phyloP scores from a whole-genome alignment of 176 grass and related monocot genomes.

The Typha latifolia region DNA sequence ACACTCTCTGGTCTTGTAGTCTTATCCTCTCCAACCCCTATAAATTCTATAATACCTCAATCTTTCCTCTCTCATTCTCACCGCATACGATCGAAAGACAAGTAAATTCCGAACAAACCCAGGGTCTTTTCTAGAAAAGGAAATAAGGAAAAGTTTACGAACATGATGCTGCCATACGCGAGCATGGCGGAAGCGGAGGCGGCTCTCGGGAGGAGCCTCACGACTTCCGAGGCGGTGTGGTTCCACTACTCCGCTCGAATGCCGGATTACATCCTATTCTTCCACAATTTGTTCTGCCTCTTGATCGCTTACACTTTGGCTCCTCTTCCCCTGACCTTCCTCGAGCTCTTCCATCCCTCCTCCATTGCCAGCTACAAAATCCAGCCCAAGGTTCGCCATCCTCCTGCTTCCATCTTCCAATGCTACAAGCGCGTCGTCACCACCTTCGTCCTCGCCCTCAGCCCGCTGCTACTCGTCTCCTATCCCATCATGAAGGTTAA shows the following conservation, averaged over 20 bases:
- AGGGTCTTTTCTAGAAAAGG: background rate
- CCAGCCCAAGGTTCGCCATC: constrained; percentile 62
- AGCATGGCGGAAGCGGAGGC: constrained; percentile 63
- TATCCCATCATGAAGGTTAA: constrained; percentile 89
- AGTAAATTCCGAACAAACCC: background rate
- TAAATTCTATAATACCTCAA: too few species aligned
- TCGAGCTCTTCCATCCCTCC: constrained; percentile 55
- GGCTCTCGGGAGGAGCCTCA: constrained; percentile 57
- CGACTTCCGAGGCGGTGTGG: constrained; percentile 47
- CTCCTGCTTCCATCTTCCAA: constrained; percentile 33
- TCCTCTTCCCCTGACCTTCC: constrained; percentile 69
- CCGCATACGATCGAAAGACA: too few species aligned
- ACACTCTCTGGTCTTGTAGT: too few species aligned
- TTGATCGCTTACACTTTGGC: constrained; percentile 61
- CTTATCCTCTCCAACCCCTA: too few species aligned
- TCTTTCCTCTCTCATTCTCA: too few species aligned
- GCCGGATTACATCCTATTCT: constrained; percentile 60
- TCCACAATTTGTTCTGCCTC: constrained; percentile 71
- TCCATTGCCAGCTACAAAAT: constrained; percentile 56
- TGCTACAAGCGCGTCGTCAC: constrained; percentile 74
- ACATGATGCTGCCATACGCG: constrained; percentile 70
- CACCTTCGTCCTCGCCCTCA: constrained; percentile 61
- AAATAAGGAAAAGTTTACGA: background rate
- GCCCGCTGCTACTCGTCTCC: constrained; percentile 58
- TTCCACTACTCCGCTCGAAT: constrained; percentile 48